Conservation (phyloP, 2,329 filamentous ascomycete species). For the Cadophora gregata region DNA sequence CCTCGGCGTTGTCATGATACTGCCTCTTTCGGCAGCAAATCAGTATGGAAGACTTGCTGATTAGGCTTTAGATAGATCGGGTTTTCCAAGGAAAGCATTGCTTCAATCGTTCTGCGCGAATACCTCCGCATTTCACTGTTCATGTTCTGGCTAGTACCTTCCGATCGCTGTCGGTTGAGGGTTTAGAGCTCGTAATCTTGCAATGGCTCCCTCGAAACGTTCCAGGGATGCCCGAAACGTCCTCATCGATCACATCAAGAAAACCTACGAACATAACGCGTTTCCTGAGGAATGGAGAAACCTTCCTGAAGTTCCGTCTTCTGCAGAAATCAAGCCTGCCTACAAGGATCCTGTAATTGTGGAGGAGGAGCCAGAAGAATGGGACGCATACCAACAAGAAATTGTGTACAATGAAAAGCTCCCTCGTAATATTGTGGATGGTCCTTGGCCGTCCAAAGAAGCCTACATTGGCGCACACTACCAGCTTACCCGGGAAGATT, state of each 20-base stretch:
- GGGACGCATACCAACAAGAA: slow-evolving; percentile 37
- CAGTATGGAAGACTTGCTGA: no score
- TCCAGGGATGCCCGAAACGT: slow-evolving; percentile 14
- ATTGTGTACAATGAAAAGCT: slow-evolving; percentile 42
- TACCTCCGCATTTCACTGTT: not conserved
- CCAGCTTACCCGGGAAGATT: slow-evolving; percentile 76
- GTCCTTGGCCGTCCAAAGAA: slow-evolving; percentile 64
- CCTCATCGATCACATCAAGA: slow-evolving; percentile 23
- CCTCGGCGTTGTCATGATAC: no score
- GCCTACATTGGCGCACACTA: slow-evolving; percentile 78
- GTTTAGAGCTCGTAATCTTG: not conserved
- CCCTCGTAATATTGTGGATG: slow-evolving; percentile 58
- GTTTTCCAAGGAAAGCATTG: not conserved
- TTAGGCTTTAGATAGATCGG: no score
- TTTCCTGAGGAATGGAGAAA: slow-evolving; percentile 44
- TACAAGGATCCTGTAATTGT: not conserved
- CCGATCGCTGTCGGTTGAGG: not conserved
- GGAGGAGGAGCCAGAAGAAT: slow-evolving; percentile 27
- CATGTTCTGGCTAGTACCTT: not conserved
- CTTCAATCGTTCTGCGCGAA: not conserved
- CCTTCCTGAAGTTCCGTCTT: slow-evolving; percentile 60
- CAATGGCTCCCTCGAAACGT: not conserved
- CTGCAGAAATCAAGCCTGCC: slow-evolving; percentile 55
- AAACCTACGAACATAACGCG: slow-evolving; percentile 17
- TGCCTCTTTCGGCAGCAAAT: no score